Percentiles rank a stretch among this genome's conserved stretches.
Conservation (phyloP, 2,329 filamentous ascomycete genomes). For the Colletotrichum siamense region DNA sequence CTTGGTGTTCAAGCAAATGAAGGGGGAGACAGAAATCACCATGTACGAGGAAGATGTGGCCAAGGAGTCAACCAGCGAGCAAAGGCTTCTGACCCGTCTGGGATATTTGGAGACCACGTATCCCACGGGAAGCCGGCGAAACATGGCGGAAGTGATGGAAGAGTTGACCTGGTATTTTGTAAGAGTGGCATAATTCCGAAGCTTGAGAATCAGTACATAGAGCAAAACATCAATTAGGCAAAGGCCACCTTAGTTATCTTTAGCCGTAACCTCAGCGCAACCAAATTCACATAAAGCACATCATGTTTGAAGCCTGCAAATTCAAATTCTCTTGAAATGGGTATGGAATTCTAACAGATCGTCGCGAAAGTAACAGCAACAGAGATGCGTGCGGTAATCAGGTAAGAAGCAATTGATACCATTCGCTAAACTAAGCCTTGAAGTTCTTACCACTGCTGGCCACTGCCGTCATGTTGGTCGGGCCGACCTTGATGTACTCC, state of each 20-base stretch:
- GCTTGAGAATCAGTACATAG: not conserved
- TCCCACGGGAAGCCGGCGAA: not conserved
- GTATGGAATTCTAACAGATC: not conserved
- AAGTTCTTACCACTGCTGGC: slow-evolving; percentile 12
- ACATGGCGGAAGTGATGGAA: not conserved
- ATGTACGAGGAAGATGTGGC: not conserved
- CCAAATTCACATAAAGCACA: not conserved
- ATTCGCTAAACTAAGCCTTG: not conserved
- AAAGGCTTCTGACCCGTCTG: not conserved
- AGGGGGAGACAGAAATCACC: not conserved
- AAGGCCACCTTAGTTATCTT: not conserved
- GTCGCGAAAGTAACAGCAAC: not conserved
- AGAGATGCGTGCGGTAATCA: not conserved
- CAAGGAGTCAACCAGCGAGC: not conserved
- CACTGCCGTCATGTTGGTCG: slow-evolving; percentile 38
- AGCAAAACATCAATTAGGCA: not conserved
- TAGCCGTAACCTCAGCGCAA: not conserved
- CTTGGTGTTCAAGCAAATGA: not conserved
- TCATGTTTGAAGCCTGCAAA: not conserved
- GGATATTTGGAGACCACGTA: not conserved
- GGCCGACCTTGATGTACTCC: slow-evolving; percentile 46
- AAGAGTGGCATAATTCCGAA: not conserved
- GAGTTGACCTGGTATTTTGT: not conserved
- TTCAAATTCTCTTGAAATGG: not conserved
- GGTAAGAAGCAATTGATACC: not conserved